Evolutionary conservation across 1,284 basidiomycete genomes (phyloP), one percentile per base, ranked within the genome.

Genomic region (Phylloporus sp.): DNA sequence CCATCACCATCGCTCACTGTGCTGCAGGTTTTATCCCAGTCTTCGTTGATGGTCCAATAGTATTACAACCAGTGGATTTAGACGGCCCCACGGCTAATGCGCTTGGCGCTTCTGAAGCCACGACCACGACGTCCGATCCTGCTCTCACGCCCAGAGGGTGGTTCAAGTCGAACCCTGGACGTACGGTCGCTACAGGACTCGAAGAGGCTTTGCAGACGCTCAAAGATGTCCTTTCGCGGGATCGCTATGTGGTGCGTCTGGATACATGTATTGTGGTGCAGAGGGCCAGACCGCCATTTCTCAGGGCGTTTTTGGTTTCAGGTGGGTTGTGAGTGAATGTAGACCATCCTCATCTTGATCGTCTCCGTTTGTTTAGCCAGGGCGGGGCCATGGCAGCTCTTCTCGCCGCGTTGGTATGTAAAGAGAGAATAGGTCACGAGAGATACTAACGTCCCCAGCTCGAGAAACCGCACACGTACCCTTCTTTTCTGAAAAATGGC

Each of bases 241-340:
- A 78, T 70, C 86, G 75, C 60, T 93, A 91, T 76, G 88, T 90
- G 78, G 91, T 91, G 65, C 71, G 85, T 76, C 23, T 49, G 5
- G 19, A 14, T 19, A 4, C 2, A 4, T 25, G 5, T 25, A 14
- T 47, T 56, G 5, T 5, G 15, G 37, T 20, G 15, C 49, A 14
- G 27, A 35, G 4, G 5, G 47, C 52, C 17, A 53, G 15, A 49
- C n/a, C 10, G 7, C 27, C 20, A 20, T 43, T 52, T 19, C n/a
- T 5, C 35, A 95, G 92, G 95, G 94, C 39, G 86, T 96, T 23
- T 89, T 96, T 77, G 94, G 94, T 12, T 95, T 95, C 80, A 92
- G 90, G 90, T 89, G 60, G 52, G 78, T 65, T 39, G 62, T 12
- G 56, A 20, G 39, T 29, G 32, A 39, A 59, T 32, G 20, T 14